phyloP scores from a whole-genome alignment of 2,329 filamentous ascomycete genomes.

The Hypoxylon rubiginosum region DNA sequence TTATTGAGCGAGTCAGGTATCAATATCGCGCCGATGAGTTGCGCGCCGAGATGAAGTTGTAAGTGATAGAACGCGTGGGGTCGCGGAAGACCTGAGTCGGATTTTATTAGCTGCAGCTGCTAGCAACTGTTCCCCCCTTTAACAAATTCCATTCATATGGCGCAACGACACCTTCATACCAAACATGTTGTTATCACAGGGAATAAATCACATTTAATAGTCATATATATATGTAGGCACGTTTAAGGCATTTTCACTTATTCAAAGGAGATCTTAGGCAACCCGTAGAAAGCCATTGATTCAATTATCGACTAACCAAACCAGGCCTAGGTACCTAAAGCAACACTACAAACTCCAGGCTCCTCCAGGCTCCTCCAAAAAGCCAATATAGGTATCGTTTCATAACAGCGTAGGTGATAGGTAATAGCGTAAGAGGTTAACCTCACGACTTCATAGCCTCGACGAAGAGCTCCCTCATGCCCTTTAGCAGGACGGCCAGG shows the following conservation, averaged over 20 bases:
- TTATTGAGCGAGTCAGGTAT: background rate
- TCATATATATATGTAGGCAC: background rate
- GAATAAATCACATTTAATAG: background rate
- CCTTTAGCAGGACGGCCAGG: constrained; percentile 79
- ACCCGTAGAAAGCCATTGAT: background rate
- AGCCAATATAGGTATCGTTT: constrained; percentile 11
- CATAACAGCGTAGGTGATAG: constrained; percentile 6
- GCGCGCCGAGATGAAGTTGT: constrained; percentile 18
- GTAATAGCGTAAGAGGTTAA: background rate
- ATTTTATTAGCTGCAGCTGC: constrained; percentile 36
- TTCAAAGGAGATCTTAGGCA: background rate
- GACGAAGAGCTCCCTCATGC: constrained; percentile 84
- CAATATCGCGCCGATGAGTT: background rate
- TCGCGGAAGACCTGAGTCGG: constrained; percentile 23
- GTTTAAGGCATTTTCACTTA: background rate
- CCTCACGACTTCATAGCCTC: constrained; percentile 71
- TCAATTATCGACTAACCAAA: constrained; percentile 1
- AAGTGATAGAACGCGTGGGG: constrained; percentile 36
- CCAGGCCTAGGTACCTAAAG: background rate
- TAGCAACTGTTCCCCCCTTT: constrained; percentile 35
- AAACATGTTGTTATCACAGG: background rate
- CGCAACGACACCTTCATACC: background rate
- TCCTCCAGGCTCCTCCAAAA: too few relatives aligned
- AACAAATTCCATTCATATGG: background rate
- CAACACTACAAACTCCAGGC: constrained; percentile 18